Conservation (phyloP, 179 eudicot genomes). For the Carnegiea gigantea region DNA sequence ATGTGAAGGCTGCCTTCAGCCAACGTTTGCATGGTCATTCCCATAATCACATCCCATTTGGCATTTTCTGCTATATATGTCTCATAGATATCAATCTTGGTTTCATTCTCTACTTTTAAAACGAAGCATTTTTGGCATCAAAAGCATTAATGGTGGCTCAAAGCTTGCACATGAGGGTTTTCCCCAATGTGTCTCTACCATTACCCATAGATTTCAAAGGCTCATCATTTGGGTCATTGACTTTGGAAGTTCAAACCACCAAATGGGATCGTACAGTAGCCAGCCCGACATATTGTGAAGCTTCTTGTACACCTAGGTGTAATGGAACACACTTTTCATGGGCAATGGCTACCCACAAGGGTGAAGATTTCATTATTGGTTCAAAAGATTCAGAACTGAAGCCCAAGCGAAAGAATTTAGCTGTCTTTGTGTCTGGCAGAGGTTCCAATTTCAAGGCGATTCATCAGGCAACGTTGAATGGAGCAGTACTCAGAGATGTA, state of each 20-base stretch:
- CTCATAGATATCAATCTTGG: no score
- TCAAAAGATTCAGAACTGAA: constrained; percentile 17
- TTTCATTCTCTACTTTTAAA: no score
- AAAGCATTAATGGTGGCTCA: constrained; percentile 34
- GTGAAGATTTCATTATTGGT: constrained; percentile 15
- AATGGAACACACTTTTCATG: constrained; percentile 15
- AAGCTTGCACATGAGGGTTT: constrained; percentile 20
- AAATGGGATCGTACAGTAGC: constrained; percentile 16
- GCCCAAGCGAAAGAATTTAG: constrained; percentile 51
- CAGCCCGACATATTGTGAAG: background rate
- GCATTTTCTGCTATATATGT: no score
- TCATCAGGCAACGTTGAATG: constrained; percentile 55
- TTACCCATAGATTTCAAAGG: constrained; percentile 24
- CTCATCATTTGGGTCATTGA: background rate
- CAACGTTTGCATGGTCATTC: no score
- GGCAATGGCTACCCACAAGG: constrained; percentile 7
- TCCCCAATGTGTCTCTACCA: constrained; percentile 21
- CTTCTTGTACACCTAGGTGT: background rate
- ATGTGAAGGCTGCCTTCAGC: no score
- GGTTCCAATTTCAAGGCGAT: constrained; percentile 88
- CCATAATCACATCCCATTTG: no score
- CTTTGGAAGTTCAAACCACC: constrained; percentile 7
- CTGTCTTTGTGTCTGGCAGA: constrained; percentile 83
- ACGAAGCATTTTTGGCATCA: background rate
- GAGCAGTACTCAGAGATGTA: constrained; percentile 57